phyloP scores from a whole-genome alignment of 2,329 filamentous ascomycete genomes.

The Aspergillus tanneri region DNA sequence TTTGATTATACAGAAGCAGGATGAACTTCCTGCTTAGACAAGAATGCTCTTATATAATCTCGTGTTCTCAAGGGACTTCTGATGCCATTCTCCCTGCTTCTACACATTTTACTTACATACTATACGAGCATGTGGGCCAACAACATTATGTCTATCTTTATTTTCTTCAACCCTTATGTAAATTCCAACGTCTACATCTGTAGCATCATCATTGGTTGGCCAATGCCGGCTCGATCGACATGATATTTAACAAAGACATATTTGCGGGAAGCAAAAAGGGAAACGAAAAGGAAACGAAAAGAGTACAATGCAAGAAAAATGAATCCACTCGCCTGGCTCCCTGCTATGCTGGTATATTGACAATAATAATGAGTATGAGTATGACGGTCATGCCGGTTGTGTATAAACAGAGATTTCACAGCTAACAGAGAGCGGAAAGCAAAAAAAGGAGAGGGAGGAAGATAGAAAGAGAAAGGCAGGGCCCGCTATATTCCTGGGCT shows the following conservation, averaged over 20 bases:
- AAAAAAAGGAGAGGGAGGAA: background rate
- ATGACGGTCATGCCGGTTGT: conserved; percentile 21
- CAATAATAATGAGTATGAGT: conserved; percentile 20
- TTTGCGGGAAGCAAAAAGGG: conserved; percentile 11
- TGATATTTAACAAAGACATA: conserved; percentile 19
- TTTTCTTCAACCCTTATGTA: conserved; percentile 14
- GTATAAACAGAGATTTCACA: conserved; percentile 22
- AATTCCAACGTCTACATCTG: conserved; percentile 24
- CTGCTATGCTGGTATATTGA: conserved; percentile 32
- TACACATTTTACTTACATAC: too few relatives aligned
- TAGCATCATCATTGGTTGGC: conserved; percentile 9
- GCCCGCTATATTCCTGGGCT: too few relatives aligned
- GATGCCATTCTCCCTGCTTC: too few relatives aligned
- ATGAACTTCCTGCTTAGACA: too few relatives aligned
- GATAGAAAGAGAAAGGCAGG: background rate
- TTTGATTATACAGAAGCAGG: too few relatives aligned
- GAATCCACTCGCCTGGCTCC: conserved; percentile 29
- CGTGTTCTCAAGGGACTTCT: too few relatives aligned
- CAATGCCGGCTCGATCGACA: conserved; percentile 18
- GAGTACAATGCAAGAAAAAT: conserved; percentile 14
- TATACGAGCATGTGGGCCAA: too few relatives aligned
- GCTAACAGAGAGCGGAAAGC: conserved; percentile 1
- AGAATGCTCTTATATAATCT: too few relatives aligned
- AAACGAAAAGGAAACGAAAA: conserved; percentile 9
- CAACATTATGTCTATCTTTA: background rate